A percentile compares a stretch with the other conserved stretches of the same genome.
These are phyloP conservation scores for Sphagnurus paluster DNA, from an alignment of 1,284 basidiomycete species.

Conservation along the genomic window DNA sequence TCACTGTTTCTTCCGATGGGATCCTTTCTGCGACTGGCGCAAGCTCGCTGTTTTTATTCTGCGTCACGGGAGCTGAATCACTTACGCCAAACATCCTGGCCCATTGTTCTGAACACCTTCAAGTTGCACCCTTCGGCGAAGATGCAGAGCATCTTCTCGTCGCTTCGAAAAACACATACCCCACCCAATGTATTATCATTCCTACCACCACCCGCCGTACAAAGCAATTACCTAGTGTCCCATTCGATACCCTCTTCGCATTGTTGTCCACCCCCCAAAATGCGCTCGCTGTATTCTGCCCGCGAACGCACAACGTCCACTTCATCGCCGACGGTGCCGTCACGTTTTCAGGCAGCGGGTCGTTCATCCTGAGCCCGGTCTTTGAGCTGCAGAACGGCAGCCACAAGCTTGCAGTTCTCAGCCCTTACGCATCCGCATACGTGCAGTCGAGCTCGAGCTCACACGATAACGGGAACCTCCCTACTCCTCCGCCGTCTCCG, in stretches of 20 bases:
- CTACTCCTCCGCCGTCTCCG: slow-evolving; percentile 37
- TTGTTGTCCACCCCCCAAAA: slow-evolving; percentile 16
- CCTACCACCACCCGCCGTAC: neutral
- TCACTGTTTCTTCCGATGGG: slow-evolving; percentile 28
- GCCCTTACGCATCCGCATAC: slow-evolving; percentile 21
- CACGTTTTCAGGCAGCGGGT: slow-evolving; percentile 25
- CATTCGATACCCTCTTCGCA: slow-evolving; percentile 8
- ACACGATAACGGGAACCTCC: slow-evolving; percentile 20
- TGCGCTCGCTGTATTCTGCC: slow-evolving; percentile 18
- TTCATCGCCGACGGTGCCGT: slow-evolving; percentile 20
- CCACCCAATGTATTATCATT: slow-evolving; percentile 13
- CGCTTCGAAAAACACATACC: slow-evolving; percentile 7
- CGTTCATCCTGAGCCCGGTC: slow-evolving; percentile 31
- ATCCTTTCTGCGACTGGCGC: slow-evolving; percentile 28
- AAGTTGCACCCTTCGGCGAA: slow-evolving; percentile 10
- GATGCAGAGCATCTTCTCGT: slow-evolving; percentile 8
- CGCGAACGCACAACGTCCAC: slow-evolving; percentile 12
- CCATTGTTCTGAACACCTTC: slow-evolving; percentile 15
- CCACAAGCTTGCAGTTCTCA: slow-evolving; percentile 30
- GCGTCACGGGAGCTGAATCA: slow-evolving; percentile 8
- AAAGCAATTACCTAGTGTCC: neutral
- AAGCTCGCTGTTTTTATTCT: slow-evolving; percentile 26
- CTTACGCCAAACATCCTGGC: slow-evolving; percentile 19
- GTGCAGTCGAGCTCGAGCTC: slow-evolving; percentile 7
- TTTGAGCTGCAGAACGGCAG: slow-evolving; percentile 21